These are phyloP conservation scores for Boletus subcaerulescens DNA, from an alignment of 768 basidiomycete species.

Conservation along the genomic window DNA sequence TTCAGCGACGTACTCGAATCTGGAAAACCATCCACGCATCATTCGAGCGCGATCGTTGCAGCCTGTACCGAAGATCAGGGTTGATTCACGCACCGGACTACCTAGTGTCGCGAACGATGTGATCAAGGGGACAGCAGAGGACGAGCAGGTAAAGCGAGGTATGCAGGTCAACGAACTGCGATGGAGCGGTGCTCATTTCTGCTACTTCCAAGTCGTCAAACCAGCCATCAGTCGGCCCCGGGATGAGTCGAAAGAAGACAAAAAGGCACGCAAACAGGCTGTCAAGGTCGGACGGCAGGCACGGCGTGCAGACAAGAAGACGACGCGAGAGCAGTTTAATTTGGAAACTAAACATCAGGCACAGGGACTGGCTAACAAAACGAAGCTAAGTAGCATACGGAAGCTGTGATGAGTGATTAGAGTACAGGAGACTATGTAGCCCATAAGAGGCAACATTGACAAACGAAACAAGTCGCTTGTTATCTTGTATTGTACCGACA, in stretches of 20 bases:
- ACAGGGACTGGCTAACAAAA: conserved; percentile 43
- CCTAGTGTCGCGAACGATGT: conserved; percentile 48
- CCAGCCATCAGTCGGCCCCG: conserved; percentile 66
- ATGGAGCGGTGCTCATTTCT: not conserved
- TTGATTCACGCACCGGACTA: conserved; percentile 77
- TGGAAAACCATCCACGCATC: conserved; percentile 93
- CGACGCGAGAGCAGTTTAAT: conserved; percentile 58
- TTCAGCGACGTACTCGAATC: conserved; percentile 91
- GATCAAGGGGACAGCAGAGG: conserved; percentile 11
- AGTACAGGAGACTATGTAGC: not conserved
- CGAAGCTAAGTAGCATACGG: conserved; percentile 27
- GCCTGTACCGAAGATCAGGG: conserved; percentile 57
- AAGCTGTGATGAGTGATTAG: conserved; percentile 15
- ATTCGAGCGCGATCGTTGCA: conserved; percentile 64
- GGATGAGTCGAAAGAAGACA: conserved; percentile 74
- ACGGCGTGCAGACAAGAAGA: conserved; percentile 67
- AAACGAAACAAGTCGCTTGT: conserved; percentile 1
- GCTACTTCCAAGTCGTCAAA: conserved; percentile 13
- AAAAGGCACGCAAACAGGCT: conserved; percentile 66
- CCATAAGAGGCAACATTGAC: conserved; percentile 12
- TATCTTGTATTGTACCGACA: conserved; percentile 1
- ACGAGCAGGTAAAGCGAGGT: conserved; percentile 28
- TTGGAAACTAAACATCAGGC: conserved; percentile 63
- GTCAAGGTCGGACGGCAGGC: conserved; percentile 64
- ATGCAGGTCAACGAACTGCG: not conserved